Base-by-base conservation (phyloP, 257 asterid genomes). In the Gardenia jasminoides region DNA sequence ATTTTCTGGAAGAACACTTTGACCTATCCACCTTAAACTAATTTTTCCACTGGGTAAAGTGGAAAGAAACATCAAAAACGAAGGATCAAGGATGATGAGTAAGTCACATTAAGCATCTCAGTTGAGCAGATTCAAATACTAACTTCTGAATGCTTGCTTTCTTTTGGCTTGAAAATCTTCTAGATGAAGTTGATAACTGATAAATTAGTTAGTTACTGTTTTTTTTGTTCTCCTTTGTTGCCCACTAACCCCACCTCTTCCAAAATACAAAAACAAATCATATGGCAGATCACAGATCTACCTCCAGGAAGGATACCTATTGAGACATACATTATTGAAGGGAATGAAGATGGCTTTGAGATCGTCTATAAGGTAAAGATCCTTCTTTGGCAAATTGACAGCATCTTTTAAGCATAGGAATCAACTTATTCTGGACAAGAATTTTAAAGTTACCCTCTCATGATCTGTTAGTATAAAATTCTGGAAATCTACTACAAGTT, bases 301-400 rank as follows among this genome's bases (percentile, higher is more conserved):
- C 99, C 98, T 78, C 98, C 98, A 47, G 99, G 99, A 89, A 95
- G 99, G 84, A 82, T 91, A 41, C 99, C 98, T 26, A 89, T 95
- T 41, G 88, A 90, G 85, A 93, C 98, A 61, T 81, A 80, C 75
- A 85, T 87, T 74, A 67, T 95, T 67, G 97, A 92, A 89, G 99
- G 97, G 82, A 86, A 90, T 80, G 94, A 92, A 80, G 79, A 74
- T 85, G 98, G 99, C 39, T 88, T 88, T 67, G 94, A 90, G 88
- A 88, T 84, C 80, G 93, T 92, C 70, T 95, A 91, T 87, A 85
- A 91, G 97, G 99, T 93, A 87, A n/a, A 78, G 8, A 36, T 54
- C 39, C 47, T 62, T 20, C 64, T 76, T 58, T 76, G 46, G 22
- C 7, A 17, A 44, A 71, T 78, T 65, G 44, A 69, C 56, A 7